These are phyloP conservation scores for Dothistroma pini DNA, from an alignment of 2,329 filamentous ascomycete species.

Conservation along the genomic window DNA sequence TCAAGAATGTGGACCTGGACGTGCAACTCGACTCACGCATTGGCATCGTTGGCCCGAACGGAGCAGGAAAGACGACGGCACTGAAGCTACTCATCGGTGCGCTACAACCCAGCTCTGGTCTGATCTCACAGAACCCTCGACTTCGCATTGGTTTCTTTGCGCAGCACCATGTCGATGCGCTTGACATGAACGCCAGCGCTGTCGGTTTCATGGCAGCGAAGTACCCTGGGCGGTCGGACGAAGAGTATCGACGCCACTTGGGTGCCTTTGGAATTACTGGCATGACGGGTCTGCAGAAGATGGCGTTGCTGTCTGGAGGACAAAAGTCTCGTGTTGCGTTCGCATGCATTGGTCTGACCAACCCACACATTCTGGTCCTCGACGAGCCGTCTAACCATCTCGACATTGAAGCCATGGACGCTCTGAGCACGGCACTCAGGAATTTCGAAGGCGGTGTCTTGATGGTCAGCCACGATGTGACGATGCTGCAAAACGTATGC, in stretches of 20 bases:
- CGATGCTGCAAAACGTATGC: constrained; percentile 96
- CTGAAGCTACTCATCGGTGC: constrained; percentile 93
- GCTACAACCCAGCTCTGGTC: constrained; percentile 68
- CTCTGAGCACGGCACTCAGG: constrained; percentile 75
- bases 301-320: constrained; percentile 89
- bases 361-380: constrained; percentile 94
- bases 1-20: constrained; percentile 86
- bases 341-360: constrained; percentile 87
- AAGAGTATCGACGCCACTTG: constrained; percentile 93
- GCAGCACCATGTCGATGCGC: constrained; percentile 94
- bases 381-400: constrained; percentile 99
- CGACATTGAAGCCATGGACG: constrained; percentile 98
- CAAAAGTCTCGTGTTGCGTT: constrained; percentile 99
- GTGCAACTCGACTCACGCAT: constrained; percentile 98
- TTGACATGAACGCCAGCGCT: constrained; percentile 83
- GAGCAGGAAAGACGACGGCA: constrained; percentile 98
- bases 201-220: constrained; percentile 94
- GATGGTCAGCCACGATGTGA: constrained; percentile 94
- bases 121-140: constrained; percentile 85
- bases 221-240: constrained; percentile 87
- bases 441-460: constrained; percentile 91
- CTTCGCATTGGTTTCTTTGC: constrained; percentile 95
- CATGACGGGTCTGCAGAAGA: constrained; percentile 94
- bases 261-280: constrained; percentile 84
- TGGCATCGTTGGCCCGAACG: constrained; percentile 98